Conservation (phyloP, 345 rosid species). For the Hypericum perforatum region DNA sequence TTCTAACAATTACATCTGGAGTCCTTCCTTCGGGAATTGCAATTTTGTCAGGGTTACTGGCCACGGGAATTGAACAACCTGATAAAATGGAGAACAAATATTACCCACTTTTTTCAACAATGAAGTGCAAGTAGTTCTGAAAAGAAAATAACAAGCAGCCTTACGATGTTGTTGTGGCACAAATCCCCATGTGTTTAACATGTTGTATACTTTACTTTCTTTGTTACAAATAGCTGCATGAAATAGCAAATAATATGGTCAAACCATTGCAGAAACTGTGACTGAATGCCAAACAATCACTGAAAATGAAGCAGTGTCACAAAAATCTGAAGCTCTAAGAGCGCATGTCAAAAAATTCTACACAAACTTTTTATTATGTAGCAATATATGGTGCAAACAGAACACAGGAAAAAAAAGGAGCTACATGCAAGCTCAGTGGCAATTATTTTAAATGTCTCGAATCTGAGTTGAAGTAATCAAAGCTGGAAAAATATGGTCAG, state of each 20-base stretch:
- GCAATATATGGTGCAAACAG: too few species aligned
- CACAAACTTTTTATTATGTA: too few species aligned
- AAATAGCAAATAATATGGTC: conserved; percentile 10
- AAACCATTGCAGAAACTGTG: conserved; percentile 1
- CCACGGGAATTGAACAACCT: conserved; percentile 81
- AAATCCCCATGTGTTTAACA: conserved; percentile 65
- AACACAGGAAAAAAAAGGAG: too few species aligned
- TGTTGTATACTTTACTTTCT: conserved; percentile 61
- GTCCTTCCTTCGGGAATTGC: conserved; percentile 57
- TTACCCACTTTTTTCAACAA: conserved; percentile 9
- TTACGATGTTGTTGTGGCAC: conserved; percentile 78
- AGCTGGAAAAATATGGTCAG: too few species aligned
- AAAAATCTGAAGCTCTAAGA: too few species aligned
- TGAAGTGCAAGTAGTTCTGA: conserved; percentile 13
- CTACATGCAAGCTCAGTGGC: too few species aligned
- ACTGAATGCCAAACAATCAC: not conserved
- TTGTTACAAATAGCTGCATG: conserved; percentile 74
- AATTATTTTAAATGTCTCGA: too few species aligned
- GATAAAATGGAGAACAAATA: conserved; percentile 12
- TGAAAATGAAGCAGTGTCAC: too few species aligned
- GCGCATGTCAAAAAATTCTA: too few species aligned
- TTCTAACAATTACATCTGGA: conserved; percentile 35
- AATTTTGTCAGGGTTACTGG: conserved; percentile 51
- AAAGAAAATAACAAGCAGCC: conserved; percentile 18
- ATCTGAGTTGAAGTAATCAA: too few species aligned